phyloP scores from a whole-genome alignment of 2,329 filamentous ascomycete species.

The Penicillium brasilianum region DNA sequence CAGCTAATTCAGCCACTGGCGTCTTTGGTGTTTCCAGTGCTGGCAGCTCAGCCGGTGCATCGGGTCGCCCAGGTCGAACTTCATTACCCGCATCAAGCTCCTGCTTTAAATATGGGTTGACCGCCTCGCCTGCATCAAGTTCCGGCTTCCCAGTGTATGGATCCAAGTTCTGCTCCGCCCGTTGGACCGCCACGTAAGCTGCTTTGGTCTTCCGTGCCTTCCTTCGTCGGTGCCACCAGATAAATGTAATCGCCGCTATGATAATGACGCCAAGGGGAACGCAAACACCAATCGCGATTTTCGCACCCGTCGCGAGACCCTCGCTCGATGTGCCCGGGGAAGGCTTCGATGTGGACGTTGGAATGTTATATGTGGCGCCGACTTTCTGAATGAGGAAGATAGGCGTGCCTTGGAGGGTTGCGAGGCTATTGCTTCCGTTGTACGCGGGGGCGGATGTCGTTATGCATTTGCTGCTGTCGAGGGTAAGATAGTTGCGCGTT shows the following conservation, averaged over 20 bases:
- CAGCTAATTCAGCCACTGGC: conserved; percentile 6
- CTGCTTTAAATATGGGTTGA: neutral
- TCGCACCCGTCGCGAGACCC: conserved; percentile 35
- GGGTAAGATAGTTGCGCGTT: conserved; percentile 3
- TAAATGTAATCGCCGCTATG: conserved; percentile 24
- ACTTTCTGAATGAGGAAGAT: conserved; percentile 15
- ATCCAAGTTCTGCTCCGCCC: neutral
- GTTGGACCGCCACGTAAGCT: neutral
- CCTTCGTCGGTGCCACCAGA: conserved; percentile 16
- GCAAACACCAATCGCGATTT: conserved; percentile 35
- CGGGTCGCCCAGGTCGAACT: neutral
- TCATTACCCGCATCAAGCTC: conserved; percentile 12
- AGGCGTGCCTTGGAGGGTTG: conserved; percentile 16
- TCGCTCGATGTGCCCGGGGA: neutral
- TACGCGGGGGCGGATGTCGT: conserved; percentile 12
- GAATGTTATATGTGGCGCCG: neutral
- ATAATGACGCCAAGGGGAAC: conserved; percentile 25
- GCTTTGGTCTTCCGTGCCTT: neutral
- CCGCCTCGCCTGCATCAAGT: conserved; percentile 7
- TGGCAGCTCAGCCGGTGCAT: conserved; percentile 14
- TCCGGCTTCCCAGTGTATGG: conserved; percentile 16
- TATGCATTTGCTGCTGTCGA: conserved; percentile 4
- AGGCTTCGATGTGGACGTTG: neutral
- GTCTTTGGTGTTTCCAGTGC: neutral
- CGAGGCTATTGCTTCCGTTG: conserved; percentile 10